Base-by-base conservation (phyloP, 2,329 filamentous ascomycete species). In the Trichoderma brevicompactum region DNA sequence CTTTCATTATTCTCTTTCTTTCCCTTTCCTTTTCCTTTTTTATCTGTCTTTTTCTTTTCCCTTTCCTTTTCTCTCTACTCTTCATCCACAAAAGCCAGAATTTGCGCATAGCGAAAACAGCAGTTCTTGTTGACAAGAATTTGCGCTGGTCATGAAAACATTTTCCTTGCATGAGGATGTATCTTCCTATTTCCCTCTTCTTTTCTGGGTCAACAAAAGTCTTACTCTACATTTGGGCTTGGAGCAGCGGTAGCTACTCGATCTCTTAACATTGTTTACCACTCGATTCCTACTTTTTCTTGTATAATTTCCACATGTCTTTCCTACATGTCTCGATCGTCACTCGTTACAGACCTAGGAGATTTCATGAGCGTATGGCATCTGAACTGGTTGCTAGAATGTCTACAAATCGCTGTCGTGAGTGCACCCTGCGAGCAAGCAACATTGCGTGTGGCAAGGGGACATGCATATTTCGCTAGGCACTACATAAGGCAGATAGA, bases 101-200 rank as follows among this genome's bases (percentile, higher is more conserved):
- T 58, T 46, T 36, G 54, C 54, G 54, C 54, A 46, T 13, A 58
- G 54, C 40, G 41, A 43, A 40, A 58, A 58, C 4, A 46, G 28
- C 41, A 36, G 28, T 46, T 46, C 40, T 56, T 23, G 6, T 32
- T 28, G 7, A 19, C 3, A 36, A 46, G 41, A 58, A 58, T 44
- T 46, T 46, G 28, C 54, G 54, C 54, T 46, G 5, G 54, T 58
- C 54, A 36, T 36, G 34, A 58, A 36, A 58, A 58, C n/a, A 17
- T 7, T 46, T 23, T 32, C 15, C 15, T 12, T 44, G 41, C 36
- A 36, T 5, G 44, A 46, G 3, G 8, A 19, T 19, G 3, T 36
- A 17, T 46, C 23, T 7, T 43, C 36, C 17, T 17, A 17, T 17
- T 41, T 1, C 19, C 7, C 0, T 43, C 2, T 44, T 5, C 44